These are phyloP conservation scores for Astrothelium macrocarpum DNA, from an alignment of 495 filamentous ascomycete species.

Conservation along the genomic window DNA sequence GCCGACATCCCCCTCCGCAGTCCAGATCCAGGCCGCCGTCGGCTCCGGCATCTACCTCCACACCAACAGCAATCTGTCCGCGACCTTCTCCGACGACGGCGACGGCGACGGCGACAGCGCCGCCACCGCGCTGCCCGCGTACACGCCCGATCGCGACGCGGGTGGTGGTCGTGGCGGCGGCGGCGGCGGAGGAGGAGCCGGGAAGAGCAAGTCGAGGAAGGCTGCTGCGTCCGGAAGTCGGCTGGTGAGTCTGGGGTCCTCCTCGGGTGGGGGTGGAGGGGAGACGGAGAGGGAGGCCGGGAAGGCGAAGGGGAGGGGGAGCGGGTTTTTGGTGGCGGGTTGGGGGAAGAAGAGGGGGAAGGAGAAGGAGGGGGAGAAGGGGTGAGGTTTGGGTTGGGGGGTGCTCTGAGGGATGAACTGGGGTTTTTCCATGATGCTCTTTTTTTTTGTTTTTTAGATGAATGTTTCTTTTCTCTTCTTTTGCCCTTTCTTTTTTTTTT, in stretches of 20 bases:
- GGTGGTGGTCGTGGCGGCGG: neutral
- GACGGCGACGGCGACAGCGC: neutral
- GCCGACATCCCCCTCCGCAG: neutral
- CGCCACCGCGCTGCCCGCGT: neutral
- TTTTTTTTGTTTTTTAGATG: no score
- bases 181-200: neutral
- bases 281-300: constrained; percentile 24
- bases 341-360: constrained; percentile 21
- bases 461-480: no score
- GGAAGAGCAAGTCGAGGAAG: neutral
- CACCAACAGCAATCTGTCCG: neutral
- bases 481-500: no score
- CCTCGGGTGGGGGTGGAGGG: constrained; percentile 36
- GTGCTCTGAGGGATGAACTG: no score
- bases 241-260: constrained; percentile 38
- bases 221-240: constrained; percentile 12
- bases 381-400: no score
- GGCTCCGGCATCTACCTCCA: constrained; percentile 1
- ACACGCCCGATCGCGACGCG: neutral
- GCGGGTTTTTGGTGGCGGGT: constrained; percentile 17
- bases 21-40: neutral
- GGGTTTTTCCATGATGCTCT: no score
- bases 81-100: neutral
- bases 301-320: constrained; percentile 28
- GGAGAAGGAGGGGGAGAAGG: constrained; percentile 11